Evolutionary conservation across 176 grass and related monocot genomes (phyloP), one percentile per base, ranked within the genome.

Genomic region (Hyparrhenia diplandra): DNA sequence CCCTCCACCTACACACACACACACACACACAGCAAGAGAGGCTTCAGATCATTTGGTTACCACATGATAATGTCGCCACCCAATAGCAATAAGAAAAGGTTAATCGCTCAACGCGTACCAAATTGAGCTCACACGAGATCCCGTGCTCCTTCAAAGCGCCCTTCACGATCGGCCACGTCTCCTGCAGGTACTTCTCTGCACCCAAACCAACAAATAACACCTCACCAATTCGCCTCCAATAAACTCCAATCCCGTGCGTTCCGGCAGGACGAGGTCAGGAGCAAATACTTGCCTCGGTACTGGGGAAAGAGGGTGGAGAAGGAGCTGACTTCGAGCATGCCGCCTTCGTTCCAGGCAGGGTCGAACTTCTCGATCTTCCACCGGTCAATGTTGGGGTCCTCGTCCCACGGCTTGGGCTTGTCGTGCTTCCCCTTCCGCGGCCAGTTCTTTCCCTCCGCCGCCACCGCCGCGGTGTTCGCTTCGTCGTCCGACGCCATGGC

Each of bases 271-370:
- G 16, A 11, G n/a, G 66, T 64, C 2, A n/a, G 55, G 73, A 47
- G 18, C 47, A 17, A 12, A 29, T 23, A 42, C 67, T 77, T 78
- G 80, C 96, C 96, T 89, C 92, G 64, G 82, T 98, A 98, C 35
- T 90, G 88, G 24, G 96, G 96, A 73, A 98, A 95, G 76, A 98
- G 96, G 20, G 95, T 98, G 74, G 92, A 93, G 90, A 98, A 98
- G 55, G 92, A 93, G 87, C 90, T 98, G 81, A 98, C 88, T 89
- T 98, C 92, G 16, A 95, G 88, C 92, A 98, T 69, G 34, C 96
- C 96, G 34, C 88, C 78, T 42, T 98, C 92, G 64, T 98, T 98
- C 90, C 92, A 95, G 12, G 90, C 85, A 23, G 96, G 86, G 57
- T 98, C 90, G 75, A 98, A 98, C 90, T 91, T 91, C 67, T 98